Conservation (phyloP, 805 yeast species). For the Yueomyces sp. region DNA sequence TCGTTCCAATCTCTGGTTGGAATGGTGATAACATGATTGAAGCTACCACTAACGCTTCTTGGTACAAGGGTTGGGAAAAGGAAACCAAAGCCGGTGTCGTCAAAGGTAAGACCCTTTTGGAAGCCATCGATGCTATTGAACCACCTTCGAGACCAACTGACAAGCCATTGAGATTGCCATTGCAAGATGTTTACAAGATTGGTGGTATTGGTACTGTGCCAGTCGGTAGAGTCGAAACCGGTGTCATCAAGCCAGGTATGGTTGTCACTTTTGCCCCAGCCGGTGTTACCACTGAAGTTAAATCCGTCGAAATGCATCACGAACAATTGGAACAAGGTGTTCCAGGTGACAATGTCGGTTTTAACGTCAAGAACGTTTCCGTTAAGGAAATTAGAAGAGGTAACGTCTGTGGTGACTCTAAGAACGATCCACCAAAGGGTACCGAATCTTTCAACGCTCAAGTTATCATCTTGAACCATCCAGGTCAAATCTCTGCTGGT, state of each 20-base stretch:
- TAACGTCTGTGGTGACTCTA: slow-evolving; percentile 85
- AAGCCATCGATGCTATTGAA: slow-evolving; percentile 74
- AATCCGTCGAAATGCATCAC: slow-evolving; percentile 84
- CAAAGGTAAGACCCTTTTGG: slow-evolving; percentile 73
- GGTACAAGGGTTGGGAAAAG: slow-evolving; percentile 81
- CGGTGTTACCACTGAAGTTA: slow-evolving; percentile 81
- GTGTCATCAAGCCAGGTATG: slow-evolving; percentile 86
- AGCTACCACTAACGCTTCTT: slow-evolving; percentile 66
- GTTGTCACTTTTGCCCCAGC: slow-evolving; percentile 83
- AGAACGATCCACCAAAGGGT: slow-evolving; percentile 78
- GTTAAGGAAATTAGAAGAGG: slow-evolving; percentile 86
- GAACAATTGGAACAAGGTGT: slow-evolving; percentile 64
- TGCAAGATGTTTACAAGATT: slow-evolving; percentile 86
- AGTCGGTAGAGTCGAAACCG: slow-evolving; percentile 90
- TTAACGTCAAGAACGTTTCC: slow-evolving; percentile 85
- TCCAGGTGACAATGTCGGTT: slow-evolving; percentile 87
- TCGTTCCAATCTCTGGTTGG: slow-evolving; percentile 89
- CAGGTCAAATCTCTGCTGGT: slow-evolving; percentile 85
- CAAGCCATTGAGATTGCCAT: slow-evolving; percentile 81
- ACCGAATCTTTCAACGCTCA: slow-evolving; percentile 73
- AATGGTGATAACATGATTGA: slow-evolving; percentile 91
- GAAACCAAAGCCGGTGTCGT: slow-evolving; percentile 58
- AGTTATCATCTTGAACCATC: slow-evolving; percentile 80
- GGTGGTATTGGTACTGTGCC: slow-evolving; percentile 90
- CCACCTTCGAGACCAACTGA: slow-evolving; percentile 72